phyloP scores from a whole-genome alignment of 2,329 filamentous ascomycete genomes.

The Chaetomium sp. region DNA sequence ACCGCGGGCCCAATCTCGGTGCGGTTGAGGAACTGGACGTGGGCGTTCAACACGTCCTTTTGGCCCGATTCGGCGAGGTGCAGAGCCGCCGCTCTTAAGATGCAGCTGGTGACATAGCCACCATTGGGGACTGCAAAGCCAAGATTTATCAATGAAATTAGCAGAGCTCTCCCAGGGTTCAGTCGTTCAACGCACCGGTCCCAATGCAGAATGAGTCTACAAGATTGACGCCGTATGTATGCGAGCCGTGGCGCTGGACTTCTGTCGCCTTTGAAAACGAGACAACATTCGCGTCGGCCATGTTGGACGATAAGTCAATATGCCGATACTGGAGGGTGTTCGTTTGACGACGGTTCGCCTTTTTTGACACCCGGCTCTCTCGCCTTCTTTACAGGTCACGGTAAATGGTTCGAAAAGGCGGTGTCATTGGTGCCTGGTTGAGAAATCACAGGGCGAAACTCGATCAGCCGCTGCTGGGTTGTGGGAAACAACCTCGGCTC shows the following conservation, averaged over 20 bases:
- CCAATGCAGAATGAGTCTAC: conserved; percentile 24
- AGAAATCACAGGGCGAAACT: no score
- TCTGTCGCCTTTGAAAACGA: conserved; percentile 22
- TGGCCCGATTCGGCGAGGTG: conserved; percentile 32
- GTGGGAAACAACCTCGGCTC: no score
- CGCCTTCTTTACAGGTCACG: no score
- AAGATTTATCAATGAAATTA: neutral
- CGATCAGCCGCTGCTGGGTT: no score
- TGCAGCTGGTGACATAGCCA: conserved; percentile 38
- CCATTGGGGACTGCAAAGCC: conserved; percentile 35
- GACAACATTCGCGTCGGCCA: neutral
- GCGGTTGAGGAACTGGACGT: conserved; percentile 38
- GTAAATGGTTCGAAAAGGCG: no score
- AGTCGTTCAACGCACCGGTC: conserved; percentile 13
- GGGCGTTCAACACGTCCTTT: conserved; percentile 33
- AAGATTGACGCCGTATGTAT: conserved; percentile 23
- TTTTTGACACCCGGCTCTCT: no score
- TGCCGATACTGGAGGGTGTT: neutral
- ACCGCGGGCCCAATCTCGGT: conserved; percentile 33
- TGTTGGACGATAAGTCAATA: neutral
- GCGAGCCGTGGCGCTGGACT: conserved; percentile 19
- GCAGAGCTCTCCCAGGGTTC: neutral
- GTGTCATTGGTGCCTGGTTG: neutral
- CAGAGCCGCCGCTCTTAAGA: conserved; percentile 31
- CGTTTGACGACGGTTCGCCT: neutral